Conservation (phyloP, 768 basidiomycete species). For the Mycena belliarum region DNA sequence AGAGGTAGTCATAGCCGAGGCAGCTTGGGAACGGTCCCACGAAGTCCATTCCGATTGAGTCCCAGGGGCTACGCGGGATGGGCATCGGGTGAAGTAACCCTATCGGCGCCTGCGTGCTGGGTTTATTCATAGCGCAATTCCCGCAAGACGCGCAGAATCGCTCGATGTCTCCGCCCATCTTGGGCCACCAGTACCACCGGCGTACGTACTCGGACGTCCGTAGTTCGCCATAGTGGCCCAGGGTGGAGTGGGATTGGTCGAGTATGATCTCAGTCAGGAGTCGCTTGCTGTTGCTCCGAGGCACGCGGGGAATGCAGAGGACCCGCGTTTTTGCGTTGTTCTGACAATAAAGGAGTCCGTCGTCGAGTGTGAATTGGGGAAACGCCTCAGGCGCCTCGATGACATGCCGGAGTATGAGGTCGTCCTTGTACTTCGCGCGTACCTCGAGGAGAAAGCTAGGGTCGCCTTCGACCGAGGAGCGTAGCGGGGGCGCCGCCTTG, state of each 20-base stretch:
- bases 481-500: neutral
- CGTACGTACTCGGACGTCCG: neutral
- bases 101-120: neutral
- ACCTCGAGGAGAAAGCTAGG: neutral
- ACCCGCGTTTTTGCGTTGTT: neutral
- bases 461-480: neutral
- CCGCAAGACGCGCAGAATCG: neutral
- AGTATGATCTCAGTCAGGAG: neutral
- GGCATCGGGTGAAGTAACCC: neutral
- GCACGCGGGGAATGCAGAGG: neutral
- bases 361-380: neutral
- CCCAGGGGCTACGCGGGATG: neutral
- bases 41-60: neutral
- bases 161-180: neutral
- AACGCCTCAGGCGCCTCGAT: neutral
- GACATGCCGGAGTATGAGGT: neutral
- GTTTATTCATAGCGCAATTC: neutral
- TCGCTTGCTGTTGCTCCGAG: no score
- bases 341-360: neutral
- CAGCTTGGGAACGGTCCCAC: neutral
- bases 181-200: neutral
- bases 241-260: neutral
- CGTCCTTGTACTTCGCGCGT: neutral
- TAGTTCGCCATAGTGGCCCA: neutral
- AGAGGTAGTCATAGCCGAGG: neutral